Base-by-base conservation (phyloP, 352 stramenopile species). In the Phytophthora idaei region DNA sequence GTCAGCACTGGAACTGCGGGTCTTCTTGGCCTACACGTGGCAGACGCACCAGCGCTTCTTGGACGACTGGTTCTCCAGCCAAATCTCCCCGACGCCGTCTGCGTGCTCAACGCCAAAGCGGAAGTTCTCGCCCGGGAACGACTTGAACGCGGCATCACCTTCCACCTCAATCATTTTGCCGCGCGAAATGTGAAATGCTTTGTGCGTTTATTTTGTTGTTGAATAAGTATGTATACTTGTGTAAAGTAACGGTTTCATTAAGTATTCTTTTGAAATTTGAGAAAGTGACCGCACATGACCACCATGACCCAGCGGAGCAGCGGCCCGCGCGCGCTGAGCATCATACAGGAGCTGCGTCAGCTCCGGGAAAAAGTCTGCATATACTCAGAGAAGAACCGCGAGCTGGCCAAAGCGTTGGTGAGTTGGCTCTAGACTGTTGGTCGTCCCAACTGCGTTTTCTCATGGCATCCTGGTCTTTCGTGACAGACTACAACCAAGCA, bases 401-500 rank as follows among this genome's bases (percentile, higher is more conserved):
- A 89, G 9, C 62, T 93, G 28, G 85, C 85, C 2, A 90, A 85
- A 70, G 75, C 84, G 44, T 49, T 93, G 78, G 85, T 88, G 29
- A 52, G 71, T 57, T 48, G 45, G 28, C 28, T 57, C 11, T 41
- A 36, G 15, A 25, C 10, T 37, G 11, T 25, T 27, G 17, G 14
- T 53, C 48, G n/a, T 11, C 6, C 15, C 11, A n/a, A 10, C n/a
- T 36, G 1, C 10, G 17, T 36, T 17, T 44, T 44, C 25, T 32
- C 5, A 37, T 51, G 17, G 32, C 9, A 45, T 9, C 3, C 21
- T 56, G 31, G 12, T 52, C 49, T 32, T 63, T 52, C 44, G 31
- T 29, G 28, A 29, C 21, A 92, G 84, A 92, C 87, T 56, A 57
- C 67, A 44, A 76, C 64, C 42, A 89, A 85, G 27, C 74, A 83